Conservation (phyloP, 2,329 filamentous ascomycete genomes). For the Cladophialophora psammophila region DNA sequence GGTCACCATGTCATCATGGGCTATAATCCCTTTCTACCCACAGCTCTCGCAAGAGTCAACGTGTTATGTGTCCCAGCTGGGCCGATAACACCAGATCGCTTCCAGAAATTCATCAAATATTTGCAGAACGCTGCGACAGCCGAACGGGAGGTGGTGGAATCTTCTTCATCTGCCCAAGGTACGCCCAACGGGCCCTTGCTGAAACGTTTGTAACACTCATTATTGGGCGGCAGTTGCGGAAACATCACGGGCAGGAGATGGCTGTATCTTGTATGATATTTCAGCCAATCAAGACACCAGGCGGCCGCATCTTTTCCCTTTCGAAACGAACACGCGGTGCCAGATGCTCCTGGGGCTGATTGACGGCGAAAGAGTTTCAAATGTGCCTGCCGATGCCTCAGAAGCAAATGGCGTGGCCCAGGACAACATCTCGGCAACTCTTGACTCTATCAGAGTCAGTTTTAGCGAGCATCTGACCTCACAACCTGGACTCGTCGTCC, state of each 20-base stretch:
- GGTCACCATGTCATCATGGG: constrained; percentile 67
- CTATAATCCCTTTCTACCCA: constrained; percentile 86
- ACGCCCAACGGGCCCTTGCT: not conserved
- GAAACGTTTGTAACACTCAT: not conserved
- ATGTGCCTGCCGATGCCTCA: constrained; percentile 38
- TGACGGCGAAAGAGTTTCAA: constrained; percentile 75
- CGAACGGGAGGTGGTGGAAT: constrained; percentile 21
- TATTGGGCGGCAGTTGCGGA: not conserved
- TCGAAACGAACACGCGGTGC: constrained; percentile 88
- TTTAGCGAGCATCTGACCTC: constrained; percentile 23
- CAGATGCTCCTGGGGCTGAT: constrained; percentile 83
- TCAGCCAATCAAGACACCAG: constrained; percentile 27
- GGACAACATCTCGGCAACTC: constrained; percentile 20
- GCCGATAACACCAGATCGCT: constrained; percentile 81
- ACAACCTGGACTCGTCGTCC: constrained; percentile 24
- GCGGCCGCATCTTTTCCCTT: constrained; percentile 66
- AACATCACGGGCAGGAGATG: constrained; percentile 1
- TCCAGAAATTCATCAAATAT: constrained; percentile 77
- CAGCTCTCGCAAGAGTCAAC: constrained; percentile 89
- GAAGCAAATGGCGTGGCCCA: constrained; percentile 41
- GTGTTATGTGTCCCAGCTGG: constrained; percentile 87
- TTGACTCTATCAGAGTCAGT: constrained; percentile 26
- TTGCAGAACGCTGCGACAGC: constrained; percentile 68
- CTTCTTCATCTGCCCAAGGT: constrained; percentile 14
- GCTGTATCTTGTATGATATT: constrained; percentile 32